Evolutionary conservation across 345 rosid genomes (phyloP).

Genomic region (Salix dunnii): DNA sequence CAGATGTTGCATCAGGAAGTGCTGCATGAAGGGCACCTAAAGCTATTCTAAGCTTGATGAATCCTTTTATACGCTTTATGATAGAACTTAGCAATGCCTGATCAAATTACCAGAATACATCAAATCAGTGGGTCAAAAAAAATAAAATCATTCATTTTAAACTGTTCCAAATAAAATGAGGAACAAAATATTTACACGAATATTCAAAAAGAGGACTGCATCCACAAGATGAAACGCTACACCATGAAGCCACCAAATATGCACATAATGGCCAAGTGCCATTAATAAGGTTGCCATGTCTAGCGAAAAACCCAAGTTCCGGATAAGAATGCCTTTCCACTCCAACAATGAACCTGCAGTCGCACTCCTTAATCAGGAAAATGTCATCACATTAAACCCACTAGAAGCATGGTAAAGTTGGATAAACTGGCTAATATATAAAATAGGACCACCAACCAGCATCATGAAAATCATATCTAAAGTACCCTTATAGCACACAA

Average conservation of each 20-base stretch:
- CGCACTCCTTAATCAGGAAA: constrained; percentile 17
- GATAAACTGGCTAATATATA: neutral
- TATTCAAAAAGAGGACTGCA: constrained; percentile 81
- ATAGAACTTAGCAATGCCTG: constrained; percentile 95
- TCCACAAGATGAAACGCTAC: constrained; percentile 93
- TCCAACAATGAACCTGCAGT: constrained; percentile 78
- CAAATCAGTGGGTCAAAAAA: constrained; percentile 8
- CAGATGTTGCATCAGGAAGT: constrained; percentile 95
- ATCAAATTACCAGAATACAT: constrained; percentile 20
- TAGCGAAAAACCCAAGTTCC: constrained; percentile 85
- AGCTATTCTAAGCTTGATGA: constrained; percentile 76
- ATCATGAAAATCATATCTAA: neutral
- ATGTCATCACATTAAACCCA: neutral
- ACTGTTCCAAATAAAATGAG: neutral
- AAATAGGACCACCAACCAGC: neutral
- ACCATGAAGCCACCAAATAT: constrained; percentile 97
- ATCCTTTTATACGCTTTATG: constrained; percentile 85
- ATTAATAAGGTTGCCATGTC: constrained; percentile 89
- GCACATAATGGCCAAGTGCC: constrained; percentile 89
- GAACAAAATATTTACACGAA: constrained; percentile 59
- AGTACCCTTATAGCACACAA: neutral
- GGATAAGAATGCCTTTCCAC: constrained; percentile 87
- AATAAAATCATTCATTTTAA: neutral
- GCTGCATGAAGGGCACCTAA: constrained; percentile 92
- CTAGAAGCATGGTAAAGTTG: neutral